Base-by-base conservation (phyloP, 495 filamentous ascomycete genomes). In the Jackrogersella multiformis region DNA sequence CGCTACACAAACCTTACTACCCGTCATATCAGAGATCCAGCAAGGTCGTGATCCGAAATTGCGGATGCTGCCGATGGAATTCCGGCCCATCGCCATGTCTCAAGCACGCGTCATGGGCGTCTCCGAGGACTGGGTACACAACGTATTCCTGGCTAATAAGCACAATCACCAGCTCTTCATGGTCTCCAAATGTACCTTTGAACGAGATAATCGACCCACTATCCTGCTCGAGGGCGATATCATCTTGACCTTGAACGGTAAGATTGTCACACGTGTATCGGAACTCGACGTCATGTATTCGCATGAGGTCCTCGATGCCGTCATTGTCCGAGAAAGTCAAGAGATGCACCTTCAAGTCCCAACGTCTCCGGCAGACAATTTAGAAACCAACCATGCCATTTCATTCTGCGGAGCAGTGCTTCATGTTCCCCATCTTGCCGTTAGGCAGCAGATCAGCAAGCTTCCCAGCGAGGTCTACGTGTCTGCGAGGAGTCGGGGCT, bases 41-140 rank as follows among this genome's bases (percentile, higher is more conserved):
- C 78, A 89, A 56, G 94, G 92, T 41, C 78, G 86, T 49, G 85
- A 84, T 35, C 96, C 95, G 0, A 90, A 89, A 59, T 80, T 98
- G 18, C 86, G 93, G 15, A 97, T 98, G 77, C 78, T 99, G 51
- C 93, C 93, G 63, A 89, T 97, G 74, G 95, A 99, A 77, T 93
- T 93, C 74, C 92, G 96, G 56, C 88, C 94, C 35, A 92, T 98
- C 28, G 92, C 96, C 71, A 98, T 99, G 95, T 91, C 88, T 60
- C 95, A 98, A 79, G 95, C 90, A n/a, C 89, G 94, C 23, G 92
- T 97, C 62, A 98, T 99, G 96, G 96, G 96, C 28, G 92, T 97
- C 5, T 90, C 90, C 0, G 94, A 97, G 71, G 90, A 96, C 49
- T 97, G 95, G 96, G 97, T 98, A 67, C 83, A 90, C 64, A 89